A percentile compares a stretch with the other conserved stretches of the same genome.
Conservation (phyloP, 805 yeast genomes). For the Sugiyamaella americana region DNA sequence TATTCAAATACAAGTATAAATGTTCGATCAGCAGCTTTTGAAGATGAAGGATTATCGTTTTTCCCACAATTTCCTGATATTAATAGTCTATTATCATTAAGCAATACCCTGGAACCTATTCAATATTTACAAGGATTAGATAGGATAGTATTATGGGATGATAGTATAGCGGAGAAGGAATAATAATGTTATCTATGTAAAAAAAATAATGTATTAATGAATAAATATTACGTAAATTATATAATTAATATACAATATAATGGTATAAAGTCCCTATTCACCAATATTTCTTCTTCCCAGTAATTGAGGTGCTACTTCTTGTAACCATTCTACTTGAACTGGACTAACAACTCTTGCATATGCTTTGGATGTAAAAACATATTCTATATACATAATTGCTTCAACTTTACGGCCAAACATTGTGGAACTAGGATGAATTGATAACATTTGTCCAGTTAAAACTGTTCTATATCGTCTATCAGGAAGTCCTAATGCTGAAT, state of each 20-base stretch:
- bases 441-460: constrained; percentile 66
- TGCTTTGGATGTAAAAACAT: constrained; percentile 87
- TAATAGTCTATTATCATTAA: neutral
- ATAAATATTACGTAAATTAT: no score
- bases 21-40: neutral
- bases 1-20: neutral
- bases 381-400: constrained; percentile 91
- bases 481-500: constrained; percentile 91
- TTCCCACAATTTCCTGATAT: neutral
- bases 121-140: neutral
- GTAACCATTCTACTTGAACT: constrained; percentile 78
- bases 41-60: neutral
- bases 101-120: neutral
- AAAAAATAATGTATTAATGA: no score
- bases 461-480: constrained; percentile 89
- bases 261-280: no score
- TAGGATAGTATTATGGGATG: constrained; percentile 1
- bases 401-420: constrained; percentile 77
- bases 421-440: constrained; percentile 86
- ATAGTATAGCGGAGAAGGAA: neutral
- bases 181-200: no score
- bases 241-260: no score
- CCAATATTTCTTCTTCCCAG: constrained; percentile 34
- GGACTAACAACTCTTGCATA: constrained; percentile 87
- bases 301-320: constrained; percentile 67